Evolutionary conservation across 495 filamentous ascomycete species (phyloP).

Genomic region (Elasticomyces elasticus): DNA sequence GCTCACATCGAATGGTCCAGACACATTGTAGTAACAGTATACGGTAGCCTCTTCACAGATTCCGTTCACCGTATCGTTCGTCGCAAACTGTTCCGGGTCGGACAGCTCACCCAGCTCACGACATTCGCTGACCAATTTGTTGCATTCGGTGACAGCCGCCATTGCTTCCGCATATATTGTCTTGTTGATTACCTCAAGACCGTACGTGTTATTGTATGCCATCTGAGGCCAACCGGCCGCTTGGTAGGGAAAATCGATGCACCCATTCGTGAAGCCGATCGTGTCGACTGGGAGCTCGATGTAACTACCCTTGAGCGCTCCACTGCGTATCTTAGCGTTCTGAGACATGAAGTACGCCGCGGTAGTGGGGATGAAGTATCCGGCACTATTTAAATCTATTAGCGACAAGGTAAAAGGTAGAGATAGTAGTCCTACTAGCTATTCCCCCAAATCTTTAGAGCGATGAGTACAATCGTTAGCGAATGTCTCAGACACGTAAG

Average conservation of each 20-base stretch:
- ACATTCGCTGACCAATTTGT: conserved; percentile 21
- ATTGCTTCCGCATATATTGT: conserved; percentile 9
- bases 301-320: conserved; percentile 25
- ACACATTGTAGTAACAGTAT: conserved; percentile 15
- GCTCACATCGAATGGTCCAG: neutral
- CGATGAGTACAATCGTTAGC: no score
- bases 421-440: no score
- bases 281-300: conserved; percentile 31
- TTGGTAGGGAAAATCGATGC: conserved; percentile 28
- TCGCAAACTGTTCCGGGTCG: neutral
- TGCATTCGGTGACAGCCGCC: neutral
- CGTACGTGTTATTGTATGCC: conserved; percentile 31
- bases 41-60: conserved; percentile 38
- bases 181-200: conserved; percentile 24
- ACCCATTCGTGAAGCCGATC: conserved; percentile 38
- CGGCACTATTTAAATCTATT: no score
- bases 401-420: no score
- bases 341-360: conserved; percentile 31
- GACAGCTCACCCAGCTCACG: neutral
- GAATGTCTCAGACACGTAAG: no score
- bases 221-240: conserved; percentile 12
- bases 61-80: conserved; percentile 36
- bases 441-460: conserved; percentile 42
- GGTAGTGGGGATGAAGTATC: conserved; percentile 45
- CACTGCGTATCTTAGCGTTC: conserved; percentile 30